Evolutionary conservation across 768 basidiomycete genomes (phyloP).

Genomic region (Auricularia heimuer): DNA sequence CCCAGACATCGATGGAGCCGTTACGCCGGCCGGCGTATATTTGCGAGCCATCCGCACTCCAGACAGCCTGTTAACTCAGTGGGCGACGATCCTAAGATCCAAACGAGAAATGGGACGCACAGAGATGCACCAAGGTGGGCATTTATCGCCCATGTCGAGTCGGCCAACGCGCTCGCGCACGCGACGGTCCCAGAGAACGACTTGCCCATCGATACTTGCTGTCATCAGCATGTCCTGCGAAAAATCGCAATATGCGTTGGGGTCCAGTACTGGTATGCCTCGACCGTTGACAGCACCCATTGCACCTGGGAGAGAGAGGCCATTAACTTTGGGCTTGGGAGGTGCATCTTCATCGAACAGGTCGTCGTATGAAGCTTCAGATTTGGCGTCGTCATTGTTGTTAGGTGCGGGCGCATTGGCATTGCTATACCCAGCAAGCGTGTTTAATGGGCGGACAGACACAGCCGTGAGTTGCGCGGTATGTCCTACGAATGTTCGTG

Average conservation of each 20-base stretch:
- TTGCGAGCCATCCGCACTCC: slow-evolving; percentile 81
- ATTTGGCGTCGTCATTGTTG: slow-evolving; percentile 44
- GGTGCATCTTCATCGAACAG: slow-evolving; percentile 45
- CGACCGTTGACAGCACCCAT: background rate
- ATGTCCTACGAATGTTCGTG: slow-evolving; percentile 71
- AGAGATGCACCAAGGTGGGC: slow-evolving; percentile 92
- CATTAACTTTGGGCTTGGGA: slow-evolving; percentile 4
- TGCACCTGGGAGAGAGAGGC: background rate
- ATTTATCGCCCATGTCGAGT: slow-evolving; percentile 83
- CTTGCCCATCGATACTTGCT: slow-evolving; percentile 83
- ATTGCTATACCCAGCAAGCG: background rate
- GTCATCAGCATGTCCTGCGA: slow-evolving; percentile 83
- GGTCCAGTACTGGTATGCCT: slow-evolving; percentile 48
- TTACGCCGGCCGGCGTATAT: slow-evolving; percentile 88
- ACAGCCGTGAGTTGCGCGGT: slow-evolving; percentile 77
- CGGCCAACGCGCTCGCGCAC: slow-evolving; percentile 62
- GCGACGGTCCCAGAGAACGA: slow-evolving; percentile 85
- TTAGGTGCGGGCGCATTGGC: background rate
- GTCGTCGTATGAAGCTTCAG: slow-evolving; percentile 77
- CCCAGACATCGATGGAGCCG: slow-evolving; percentile 88
- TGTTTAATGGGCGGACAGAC: slow-evolving; percentile 54
- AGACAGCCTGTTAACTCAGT: slow-evolving; percentile 60
- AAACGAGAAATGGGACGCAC: slow-evolving; percentile 32
- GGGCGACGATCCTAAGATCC: background rate
- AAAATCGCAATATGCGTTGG: slow-evolving; percentile 47